phyloP scores from a whole-genome alignment of 1,284 basidiomycete species.

The Cystobasidium pallidum region DNA sequence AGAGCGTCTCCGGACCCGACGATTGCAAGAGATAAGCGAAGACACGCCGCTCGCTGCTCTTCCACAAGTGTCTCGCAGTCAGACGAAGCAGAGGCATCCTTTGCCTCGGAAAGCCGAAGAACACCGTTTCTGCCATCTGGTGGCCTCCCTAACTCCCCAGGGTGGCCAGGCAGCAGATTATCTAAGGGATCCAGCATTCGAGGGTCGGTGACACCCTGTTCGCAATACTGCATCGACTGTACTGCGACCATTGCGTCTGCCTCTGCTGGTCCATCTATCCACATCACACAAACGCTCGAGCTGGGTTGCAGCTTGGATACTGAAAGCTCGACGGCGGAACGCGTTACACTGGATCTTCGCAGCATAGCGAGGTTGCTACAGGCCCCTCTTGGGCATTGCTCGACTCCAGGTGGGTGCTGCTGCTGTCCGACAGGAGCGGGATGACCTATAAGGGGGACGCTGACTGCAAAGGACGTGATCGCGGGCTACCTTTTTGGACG shows the following conservation, averaged over 20 bases:
- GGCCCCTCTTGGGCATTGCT: neutral
- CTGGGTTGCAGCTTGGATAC: too few species aligned
- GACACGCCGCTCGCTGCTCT: neutral
- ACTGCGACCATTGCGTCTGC: too few species aligned
- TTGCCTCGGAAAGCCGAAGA: neutral
- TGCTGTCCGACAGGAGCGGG: neutral
- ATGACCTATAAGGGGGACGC: neutral
- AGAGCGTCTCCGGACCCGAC: neutral
- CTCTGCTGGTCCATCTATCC: too few species aligned
- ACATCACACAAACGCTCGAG: too few species aligned
- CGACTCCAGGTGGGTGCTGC: neutral
- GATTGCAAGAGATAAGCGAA: neutral
- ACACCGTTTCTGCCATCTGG: constrained; percentile 7
- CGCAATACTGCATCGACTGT: too few species aligned
- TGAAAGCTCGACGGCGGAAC: neutral
- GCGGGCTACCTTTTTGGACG: neutral
- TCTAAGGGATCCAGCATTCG: too few species aligned
- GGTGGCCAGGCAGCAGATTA: neutral
- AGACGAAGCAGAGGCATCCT: neutral
- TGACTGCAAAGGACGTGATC: constrained; percentile 15
- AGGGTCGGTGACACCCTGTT: too few species aligned
- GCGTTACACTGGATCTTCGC: neutral
- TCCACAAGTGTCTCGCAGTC: neutral
- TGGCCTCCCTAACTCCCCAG: neutral
- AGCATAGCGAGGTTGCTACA: neutral